These are phyloP conservation scores for Penicillium cosmopolitanum DNA, from an alignment of 495 filamentous ascomycete genomes.

Conservation along the genomic window DNA sequence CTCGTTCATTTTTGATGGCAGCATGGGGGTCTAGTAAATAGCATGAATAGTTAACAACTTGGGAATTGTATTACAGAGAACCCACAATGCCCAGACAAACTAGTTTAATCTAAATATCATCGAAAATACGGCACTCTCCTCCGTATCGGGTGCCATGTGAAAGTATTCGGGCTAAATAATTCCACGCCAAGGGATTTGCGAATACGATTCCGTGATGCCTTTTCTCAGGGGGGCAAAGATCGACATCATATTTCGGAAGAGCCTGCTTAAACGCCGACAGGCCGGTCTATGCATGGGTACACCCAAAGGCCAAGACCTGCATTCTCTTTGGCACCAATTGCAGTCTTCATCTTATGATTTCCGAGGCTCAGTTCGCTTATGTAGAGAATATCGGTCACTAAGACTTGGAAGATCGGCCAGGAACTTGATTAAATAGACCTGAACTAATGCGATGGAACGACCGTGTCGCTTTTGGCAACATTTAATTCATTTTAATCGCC, in stretches of 20 bases:
- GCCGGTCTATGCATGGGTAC: not conserved
- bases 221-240: slow-evolving; percentile 11
- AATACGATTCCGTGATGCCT: not conserved
- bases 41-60: not conserved
- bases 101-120: not conserved
- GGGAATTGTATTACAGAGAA: not conserved
- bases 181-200: not conserved
- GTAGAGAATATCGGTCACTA: not conserved
- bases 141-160: not conserved
- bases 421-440: slow-evolving; percentile 1
- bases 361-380: not conserved
- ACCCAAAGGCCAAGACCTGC: not conserved
- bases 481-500: not conserved
- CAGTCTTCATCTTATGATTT: not conserved
- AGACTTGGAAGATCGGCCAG: not conserved
- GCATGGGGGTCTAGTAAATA: not conserved
- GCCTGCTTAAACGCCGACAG: not conserved
- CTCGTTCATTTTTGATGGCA: not conserved
- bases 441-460: slow-evolving; percentile 13
- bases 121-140: not conserved
- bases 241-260: not conserved
- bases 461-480: slow-evolving; percentile 18
- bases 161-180: not conserved
- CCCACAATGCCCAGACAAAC: too few relatives aligned
- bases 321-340: not conserved